phyloP scores from a whole-genome alignment of 2,329 filamentous ascomycete genomes.

The Epichloe scottii region DNA sequence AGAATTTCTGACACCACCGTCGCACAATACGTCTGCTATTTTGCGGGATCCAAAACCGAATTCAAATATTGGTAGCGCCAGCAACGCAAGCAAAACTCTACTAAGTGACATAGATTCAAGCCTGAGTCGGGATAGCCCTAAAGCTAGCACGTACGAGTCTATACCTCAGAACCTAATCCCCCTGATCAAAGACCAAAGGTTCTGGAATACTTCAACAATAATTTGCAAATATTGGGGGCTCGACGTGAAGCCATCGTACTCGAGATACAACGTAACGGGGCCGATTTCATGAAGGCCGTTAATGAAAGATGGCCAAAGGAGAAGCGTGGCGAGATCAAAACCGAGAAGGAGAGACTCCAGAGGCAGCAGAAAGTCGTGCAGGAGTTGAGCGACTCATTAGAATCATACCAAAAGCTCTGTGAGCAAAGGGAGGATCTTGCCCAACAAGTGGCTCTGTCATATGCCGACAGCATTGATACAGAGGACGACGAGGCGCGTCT shows the following conservation, averaged over 20 bases:
- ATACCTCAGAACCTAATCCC: neutral
- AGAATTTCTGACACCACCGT: slow-evolving; percentile 31
- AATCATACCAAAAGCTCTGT: slow-evolving; percentile 28
- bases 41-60: neutral
- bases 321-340: slow-evolving; percentile 33
- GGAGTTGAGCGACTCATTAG: slow-evolving; percentile 27
- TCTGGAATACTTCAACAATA: slow-evolving; percentile 18
- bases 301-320: slow-evolving; percentile 32
- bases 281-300: slow-evolving; percentile 35
- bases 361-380: slow-evolving; percentile 33
- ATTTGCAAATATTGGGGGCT: slow-evolving; percentile 20
- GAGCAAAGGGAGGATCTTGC: slow-evolving; percentile 33
- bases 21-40: slow-evolving; percentile 9
- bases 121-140: slow-evolving; percentile 1
- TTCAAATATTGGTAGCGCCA: neutral
- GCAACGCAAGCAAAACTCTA: neutral
- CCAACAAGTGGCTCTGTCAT: slow-evolving; percentile 34
- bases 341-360: slow-evolving; percentile 34
- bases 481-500: slow-evolving; percentile 37
- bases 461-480: slow-evolving; percentile 37
- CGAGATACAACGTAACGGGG: slow-evolving; percentile 33
- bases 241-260: slow-evolving; percentile 27
- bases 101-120: slow-evolving; percentile 1
- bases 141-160: neutral
- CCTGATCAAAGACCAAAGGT: slow-evolving; percentile 16